These are phyloP conservation scores for Ammopiptanthus mongolicus DNA, from an alignment of 306 rosid species.

Conservation along the genomic window DNA sequence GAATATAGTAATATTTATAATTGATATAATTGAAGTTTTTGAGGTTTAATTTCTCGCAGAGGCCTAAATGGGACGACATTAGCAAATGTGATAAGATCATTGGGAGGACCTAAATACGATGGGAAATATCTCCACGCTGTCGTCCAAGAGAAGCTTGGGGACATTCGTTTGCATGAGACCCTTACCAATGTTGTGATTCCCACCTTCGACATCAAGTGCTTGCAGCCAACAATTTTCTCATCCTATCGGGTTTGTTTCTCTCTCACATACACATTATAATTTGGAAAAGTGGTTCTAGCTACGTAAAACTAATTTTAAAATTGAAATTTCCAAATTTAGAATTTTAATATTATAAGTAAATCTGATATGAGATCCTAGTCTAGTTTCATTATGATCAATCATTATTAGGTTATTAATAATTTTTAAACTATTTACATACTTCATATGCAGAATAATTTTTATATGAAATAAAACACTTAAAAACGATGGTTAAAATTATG, in stretches of 20 bases:
- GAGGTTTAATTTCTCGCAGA: not conserved
- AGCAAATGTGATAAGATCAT: conserved; percentile 18
- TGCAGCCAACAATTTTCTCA: conserved; percentile 62
- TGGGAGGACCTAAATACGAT: conserved; percentile 72
- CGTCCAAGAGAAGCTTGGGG: conserved; percentile 49
- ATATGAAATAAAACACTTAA: too few species aligned
- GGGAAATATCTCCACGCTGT: conserved; percentile 60
- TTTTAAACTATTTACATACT: not conserved
- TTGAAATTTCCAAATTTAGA: too few species aligned
- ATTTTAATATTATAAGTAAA: too few species aligned
- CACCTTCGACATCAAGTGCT: conserved; percentile 48
- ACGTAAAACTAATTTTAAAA: too few species aligned
- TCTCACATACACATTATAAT: too few species aligned
- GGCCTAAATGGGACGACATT: not conserved
- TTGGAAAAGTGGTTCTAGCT: too few species aligned
- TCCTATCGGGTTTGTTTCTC: conserved; percentile 29
- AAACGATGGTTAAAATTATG: too few species aligned
- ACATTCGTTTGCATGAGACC: conserved; percentile 46
- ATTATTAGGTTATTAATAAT: not conserved
- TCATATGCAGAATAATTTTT: too few species aligned
- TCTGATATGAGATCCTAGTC: too few species aligned
- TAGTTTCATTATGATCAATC: too few species aligned
- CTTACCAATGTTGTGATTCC: conserved; percentile 67
- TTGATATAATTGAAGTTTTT: not conserved
- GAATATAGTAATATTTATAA: not conserved